Evolutionary conservation across 805 yeast species (phyloP).

Genomic region (Wickerhamomyces mucosus): DNA sequence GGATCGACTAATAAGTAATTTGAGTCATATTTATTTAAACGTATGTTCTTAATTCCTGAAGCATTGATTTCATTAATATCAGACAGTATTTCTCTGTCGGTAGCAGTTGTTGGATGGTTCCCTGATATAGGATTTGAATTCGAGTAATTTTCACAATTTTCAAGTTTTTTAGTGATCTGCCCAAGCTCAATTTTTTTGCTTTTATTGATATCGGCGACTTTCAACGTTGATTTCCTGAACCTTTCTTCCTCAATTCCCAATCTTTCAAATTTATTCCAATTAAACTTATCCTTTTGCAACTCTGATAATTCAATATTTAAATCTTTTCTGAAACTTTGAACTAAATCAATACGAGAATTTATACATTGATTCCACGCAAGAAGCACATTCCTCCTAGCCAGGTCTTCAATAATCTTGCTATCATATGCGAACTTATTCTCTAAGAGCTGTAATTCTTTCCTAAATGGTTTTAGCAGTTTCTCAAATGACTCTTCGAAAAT

Average conservation of each 20-base stretch:
- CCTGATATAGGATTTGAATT: neutral
- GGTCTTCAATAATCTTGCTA: slow-evolving; percentile 11
- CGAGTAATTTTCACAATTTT: slow-evolving; percentile 1
- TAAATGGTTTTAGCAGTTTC: slow-evolving; percentile 9
- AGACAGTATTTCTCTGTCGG: slow-evolving; percentile 11
- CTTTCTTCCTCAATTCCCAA: slow-evolving; percentile 5
- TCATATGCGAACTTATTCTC: slow-evolving; percentile 12
- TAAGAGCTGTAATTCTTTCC: slow-evolving; percentile 5
- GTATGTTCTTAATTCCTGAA: no score
- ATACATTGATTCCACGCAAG: slow-evolving; percentile 16
- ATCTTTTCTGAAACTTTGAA: slow-evolving; percentile 4
- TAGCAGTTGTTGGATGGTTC: slow-evolving; percentile 5
- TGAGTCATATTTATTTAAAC: slow-evolving; percentile 1
- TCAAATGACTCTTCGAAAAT: slow-evolving; percentile 17
- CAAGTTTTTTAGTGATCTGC: slow-evolving; percentile 8
- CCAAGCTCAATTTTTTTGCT: slow-evolving; percentile 7
- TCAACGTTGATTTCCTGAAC: slow-evolving; percentile 10
- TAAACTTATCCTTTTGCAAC: slow-evolving; percentile 11
- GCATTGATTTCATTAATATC: slow-evolving; percentile 2
- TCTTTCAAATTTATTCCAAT: slow-evolving; percentile 6
- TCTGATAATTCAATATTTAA: slow-evolving; percentile 1
- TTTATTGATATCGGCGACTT: slow-evolving; percentile 15
- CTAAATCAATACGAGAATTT: slow-evolving; percentile 10
- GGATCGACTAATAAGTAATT: no score
- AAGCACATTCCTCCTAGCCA: slow-evolving; percentile 9